phyloP scores from a whole-genome alignment of 345 rosid species.

The Nasturtium officinale region DNA sequence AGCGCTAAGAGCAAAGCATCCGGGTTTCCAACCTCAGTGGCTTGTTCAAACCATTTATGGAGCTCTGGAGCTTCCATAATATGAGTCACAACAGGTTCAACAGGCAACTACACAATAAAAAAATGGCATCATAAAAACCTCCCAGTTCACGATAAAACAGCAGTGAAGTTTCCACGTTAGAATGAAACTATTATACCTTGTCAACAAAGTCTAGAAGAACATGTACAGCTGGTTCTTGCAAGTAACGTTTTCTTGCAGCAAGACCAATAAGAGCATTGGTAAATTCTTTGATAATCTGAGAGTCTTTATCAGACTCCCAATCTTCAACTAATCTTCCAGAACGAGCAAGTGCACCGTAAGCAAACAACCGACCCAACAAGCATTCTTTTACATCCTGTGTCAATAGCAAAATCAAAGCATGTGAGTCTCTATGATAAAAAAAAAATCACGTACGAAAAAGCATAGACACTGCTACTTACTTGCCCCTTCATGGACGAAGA shows the following conservation, averaged over 20 bases:
- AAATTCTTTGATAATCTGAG: constrained; percentile 64
- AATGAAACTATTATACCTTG: constrained; percentile 54
- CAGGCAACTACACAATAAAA: constrained; percentile 57
- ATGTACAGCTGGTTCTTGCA: constrained; percentile 87
- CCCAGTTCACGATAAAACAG: background rate
- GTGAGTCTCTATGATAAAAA: constrained; percentile 3
- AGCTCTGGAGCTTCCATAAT: constrained; percentile 71
- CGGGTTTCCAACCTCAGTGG: constrained; percentile 75
- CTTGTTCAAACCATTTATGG: constrained; percentile 75
- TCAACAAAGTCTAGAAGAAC: constrained; percentile 72
- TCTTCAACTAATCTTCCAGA: constrained; percentile 70
- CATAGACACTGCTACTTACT: constrained; percentile 50
- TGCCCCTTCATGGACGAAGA: constrained; percentile 95
- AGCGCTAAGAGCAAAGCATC: constrained; percentile 94
- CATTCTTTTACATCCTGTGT: constrained; percentile 86
- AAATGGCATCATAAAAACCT: constrained; percentile 8
- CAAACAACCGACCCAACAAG: constrained; percentile 85
- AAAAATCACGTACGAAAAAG: background rate
- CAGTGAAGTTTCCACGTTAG: background rate
- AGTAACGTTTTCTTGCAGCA: constrained; percentile 75
- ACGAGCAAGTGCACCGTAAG: constrained; percentile 81
- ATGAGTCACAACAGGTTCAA: constrained; percentile 64
- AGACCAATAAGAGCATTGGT: constrained; percentile 62
- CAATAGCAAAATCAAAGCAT: constrained; percentile 24
- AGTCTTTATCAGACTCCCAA: constrained; percentile 61